Evolutionary conservation across 2,329 filamentous ascomycete genomes (phyloP), one percentile per base, ranked within the genome.

Genomic region (Neurospora crassa): DNA sequence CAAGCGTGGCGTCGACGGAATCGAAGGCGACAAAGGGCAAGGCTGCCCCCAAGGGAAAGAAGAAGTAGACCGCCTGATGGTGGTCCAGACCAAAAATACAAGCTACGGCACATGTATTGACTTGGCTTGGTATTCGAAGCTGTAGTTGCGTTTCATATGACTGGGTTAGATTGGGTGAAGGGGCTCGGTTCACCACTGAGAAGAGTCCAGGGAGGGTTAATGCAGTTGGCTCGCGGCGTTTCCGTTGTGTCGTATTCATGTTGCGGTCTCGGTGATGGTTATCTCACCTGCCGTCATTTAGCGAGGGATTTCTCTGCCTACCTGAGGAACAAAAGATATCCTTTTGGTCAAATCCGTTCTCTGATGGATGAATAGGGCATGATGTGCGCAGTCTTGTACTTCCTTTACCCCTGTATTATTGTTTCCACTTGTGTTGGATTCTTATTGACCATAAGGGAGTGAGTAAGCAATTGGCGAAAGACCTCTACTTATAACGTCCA

Each of bases 1-100:
- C 91, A 5, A 98, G 96, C 79, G 93, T 97, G 37, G 89, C 88
- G 41, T 97, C 94, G 0, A 92, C 88, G 67, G 87, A 85, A 45
- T 91, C 91, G 5, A 83, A 82, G 72, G 78, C 84, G 69, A 82
- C 84, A 76, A 74, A 82, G 80, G 69, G 77, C 69, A 87, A 86
- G 79, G 73, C 84, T 76, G 81, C 82, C 67, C 86, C 79, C n/a
- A 84, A 83, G 78, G 82, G 83, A 69, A 88, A 86, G 78, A 86
- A 88, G 78, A 89, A 89, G 76, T 85, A 77, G 76, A 45, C 24
- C 8, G 53, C 16, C 37, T n/a, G 53, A 63, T 6, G 8, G 16
- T 1, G 29, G 7, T 10, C 24, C 47, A 16, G 47, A 6, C 24
- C 6, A 16, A 24, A 29, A 20, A 53, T 6, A 29, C 6, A 53